These are phyloP conservation scores for Pinus albicaulis DNA, from an alignment of 75 land plant genomes.

Conservation along the genomic window DNA sequence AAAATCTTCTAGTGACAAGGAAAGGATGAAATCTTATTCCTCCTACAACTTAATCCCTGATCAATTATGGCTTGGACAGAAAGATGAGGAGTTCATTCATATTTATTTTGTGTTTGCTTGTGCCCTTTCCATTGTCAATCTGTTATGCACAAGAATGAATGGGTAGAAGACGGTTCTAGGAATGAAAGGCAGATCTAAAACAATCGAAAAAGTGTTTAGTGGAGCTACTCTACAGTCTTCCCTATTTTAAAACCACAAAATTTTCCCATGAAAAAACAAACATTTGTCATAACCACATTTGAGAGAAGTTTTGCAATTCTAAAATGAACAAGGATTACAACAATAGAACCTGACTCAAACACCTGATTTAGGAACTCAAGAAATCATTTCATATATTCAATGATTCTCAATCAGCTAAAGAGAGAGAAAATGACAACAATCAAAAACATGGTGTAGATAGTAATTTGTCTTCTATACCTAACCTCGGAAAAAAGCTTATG, in stretches of 20 bases:
- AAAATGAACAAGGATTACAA: background rate
- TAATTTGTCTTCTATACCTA: background rate
- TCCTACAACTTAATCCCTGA: background rate
- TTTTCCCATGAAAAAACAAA: too few species aligned
- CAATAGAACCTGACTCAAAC: background rate
- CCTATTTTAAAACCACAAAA: too few species aligned
- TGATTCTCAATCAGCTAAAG: background rate
- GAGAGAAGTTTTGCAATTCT: background rate
- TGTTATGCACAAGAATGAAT: constrained; percentile 12
- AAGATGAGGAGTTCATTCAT: constrained; percentile 27
- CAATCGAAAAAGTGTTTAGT: constrained; percentile 31
- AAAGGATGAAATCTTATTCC: too few species aligned
- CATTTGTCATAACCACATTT: background rate
- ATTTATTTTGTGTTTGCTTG: constrained; percentile 58
- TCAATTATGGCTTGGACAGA: background rate
- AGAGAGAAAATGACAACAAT: background rate
- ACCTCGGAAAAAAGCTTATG: background rate
- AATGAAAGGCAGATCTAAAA: constrained; percentile 12
- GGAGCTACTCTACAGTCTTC: constrained; percentile 23
- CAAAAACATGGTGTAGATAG: background rate
- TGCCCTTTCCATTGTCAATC: constrained; percentile 40
- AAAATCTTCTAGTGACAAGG: too few species aligned
- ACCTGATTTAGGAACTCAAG: background rate
- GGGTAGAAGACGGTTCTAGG: background rate
- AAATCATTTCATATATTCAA: background rate